Conservation (phyloP, 148 eudicot species). For the Spergularia bocconei region DNA sequence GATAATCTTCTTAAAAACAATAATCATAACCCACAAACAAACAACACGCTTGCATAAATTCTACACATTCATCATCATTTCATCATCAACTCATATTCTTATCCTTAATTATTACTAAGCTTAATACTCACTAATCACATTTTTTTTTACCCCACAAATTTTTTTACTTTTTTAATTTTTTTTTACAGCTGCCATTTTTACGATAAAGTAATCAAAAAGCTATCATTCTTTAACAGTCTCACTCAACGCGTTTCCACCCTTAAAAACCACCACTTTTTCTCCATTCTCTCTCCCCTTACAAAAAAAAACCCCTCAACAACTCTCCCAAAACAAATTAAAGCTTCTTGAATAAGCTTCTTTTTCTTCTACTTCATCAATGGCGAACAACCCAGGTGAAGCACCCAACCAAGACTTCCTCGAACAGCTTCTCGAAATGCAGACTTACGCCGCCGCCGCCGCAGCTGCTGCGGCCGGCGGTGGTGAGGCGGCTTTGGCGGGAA, state of each 20-base stretch:
- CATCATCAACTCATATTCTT: background rate
- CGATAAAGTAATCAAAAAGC: slow-evolving; percentile 7
- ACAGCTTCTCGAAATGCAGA: slow-evolving; percentile 49
- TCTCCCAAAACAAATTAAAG: background rate
- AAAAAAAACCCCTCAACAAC: background rate
- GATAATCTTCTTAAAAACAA: background rate
- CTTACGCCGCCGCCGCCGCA: slow-evolving; percentile 31
- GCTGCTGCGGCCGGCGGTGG: slow-evolving; percentile 18
- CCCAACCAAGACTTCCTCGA: slow-evolving; percentile 51
- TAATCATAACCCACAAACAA: background rate
- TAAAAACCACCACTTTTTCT: slow-evolving; percentile 1
- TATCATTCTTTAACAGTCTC: background rate
- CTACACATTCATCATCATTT: background rate
- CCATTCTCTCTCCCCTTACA: background rate
- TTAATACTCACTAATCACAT: no score
- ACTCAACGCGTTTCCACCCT: slow-evolving; percentile 14
- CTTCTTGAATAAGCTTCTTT: no score
- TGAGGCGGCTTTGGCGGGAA: slow-evolving; percentile 35
- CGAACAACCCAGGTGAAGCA: slow-evolving; percentile 33
- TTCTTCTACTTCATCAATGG: slow-evolving; percentile 26
- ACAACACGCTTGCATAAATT: background rate
- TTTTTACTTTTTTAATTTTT: background rate
- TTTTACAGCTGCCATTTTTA: slow-evolving; percentile 19
- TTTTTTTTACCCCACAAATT: no score
- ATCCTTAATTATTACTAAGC: background rate